Evolutionary conservation across 129 eudicot genomes (phyloP).

Genomic region (Helichrysum umbraculigerum): DNA sequence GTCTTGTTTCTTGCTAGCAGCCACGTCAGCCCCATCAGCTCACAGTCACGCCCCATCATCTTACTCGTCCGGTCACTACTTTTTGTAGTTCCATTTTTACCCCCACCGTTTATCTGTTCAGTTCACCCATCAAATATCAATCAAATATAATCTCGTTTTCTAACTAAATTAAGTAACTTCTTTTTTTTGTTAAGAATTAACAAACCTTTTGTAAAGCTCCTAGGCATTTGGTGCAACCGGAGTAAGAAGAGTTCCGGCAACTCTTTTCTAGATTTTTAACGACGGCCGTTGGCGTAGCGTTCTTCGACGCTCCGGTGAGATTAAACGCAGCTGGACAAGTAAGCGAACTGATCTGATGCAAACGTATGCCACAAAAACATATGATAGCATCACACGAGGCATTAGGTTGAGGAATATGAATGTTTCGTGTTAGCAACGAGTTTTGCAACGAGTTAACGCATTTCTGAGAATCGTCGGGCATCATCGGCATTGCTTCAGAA

Average conservation of each 20-base stretch:
- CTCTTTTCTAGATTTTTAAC: conserved; percentile 66
- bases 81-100: conserved; percentile 53
- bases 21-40: conserved; percentile 98
- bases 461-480: conserved; percentile 97
- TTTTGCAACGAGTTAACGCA: conserved; percentile 81
- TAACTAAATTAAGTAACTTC: no score
- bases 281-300: conserved; percentile 80
- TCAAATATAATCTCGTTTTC: no score
- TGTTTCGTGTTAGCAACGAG: conserved; percentile 56
- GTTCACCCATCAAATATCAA: background rate
- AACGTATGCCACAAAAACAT: conserved; percentile 88
- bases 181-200: no score
- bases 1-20: conserved; percentile 86
- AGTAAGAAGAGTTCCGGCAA: conserved; percentile 80
- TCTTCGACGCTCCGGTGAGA: conserved; percentile 34
- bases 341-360: conserved; percentile 76
- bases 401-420: conserved; percentile 73
- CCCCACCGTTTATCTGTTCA: conserved; percentile 55
- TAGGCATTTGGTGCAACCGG: conserved; percentile 88
- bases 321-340: conserved; percentile 83
- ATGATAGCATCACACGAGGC: conserved; percentile 82
- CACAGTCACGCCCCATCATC: conserved; percentile 81
- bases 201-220: conserved; percentile 79
- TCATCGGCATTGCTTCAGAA: conserved; percentile 66
- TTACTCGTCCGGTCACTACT: conserved; percentile 58